Conservation (phyloP, 192 early-diverging fungal species). For the Umbelopsis sp. region DNA sequence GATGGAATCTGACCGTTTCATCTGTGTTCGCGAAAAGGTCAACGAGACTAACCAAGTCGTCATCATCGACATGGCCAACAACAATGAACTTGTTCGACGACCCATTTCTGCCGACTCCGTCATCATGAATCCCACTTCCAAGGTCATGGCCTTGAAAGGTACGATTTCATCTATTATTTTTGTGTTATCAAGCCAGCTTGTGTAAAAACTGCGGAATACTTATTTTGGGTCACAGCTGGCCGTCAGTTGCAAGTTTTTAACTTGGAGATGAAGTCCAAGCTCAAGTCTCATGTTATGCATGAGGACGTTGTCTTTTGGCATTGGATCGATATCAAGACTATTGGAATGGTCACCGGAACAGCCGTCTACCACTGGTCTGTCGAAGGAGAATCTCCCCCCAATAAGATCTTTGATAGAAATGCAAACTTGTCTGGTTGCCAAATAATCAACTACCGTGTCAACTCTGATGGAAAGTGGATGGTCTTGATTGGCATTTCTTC, state of each 20-base stretch:
- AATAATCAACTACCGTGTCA: constrained; percentile 95
- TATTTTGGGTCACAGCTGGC: constrained; percentile 57
- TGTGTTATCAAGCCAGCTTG: not conserved
- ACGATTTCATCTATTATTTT: constrained; percentile 4
- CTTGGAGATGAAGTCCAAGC: constrained; percentile 92
- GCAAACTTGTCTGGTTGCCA: constrained; percentile 80
- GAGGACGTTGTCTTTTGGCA: constrained; percentile 96
- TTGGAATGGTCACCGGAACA: constrained; percentile 88
- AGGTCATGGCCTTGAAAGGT: constrained; percentile 97
- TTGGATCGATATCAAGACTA: constrained; percentile 85
- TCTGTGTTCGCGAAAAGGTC: constrained; percentile 93
- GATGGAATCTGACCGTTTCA: constrained; percentile 97
- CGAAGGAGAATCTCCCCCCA: constrained; percentile 83
- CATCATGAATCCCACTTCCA: constrained; percentile 95
- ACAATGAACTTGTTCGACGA: constrained; percentile 78
- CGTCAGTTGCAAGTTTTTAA: constrained; percentile 97
- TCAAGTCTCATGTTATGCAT: constrained; percentile 90
- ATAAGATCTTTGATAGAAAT: constrained; percentile 95
- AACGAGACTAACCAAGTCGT: constrained; percentile 88
- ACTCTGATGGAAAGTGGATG: constrained; percentile 93
- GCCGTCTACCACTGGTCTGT: constrained; percentile 98
- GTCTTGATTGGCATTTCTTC: constrained; percentile 94
- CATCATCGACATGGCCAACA: constrained; percentile 92
- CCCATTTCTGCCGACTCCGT: constrained; percentile 97
- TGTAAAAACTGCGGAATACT: not conserved